These are phyloP conservation scores for Rhynchospora pubera DNA, from an alignment of 176 grass and related monocot genomes.

Conservation along the genomic window DNA sequence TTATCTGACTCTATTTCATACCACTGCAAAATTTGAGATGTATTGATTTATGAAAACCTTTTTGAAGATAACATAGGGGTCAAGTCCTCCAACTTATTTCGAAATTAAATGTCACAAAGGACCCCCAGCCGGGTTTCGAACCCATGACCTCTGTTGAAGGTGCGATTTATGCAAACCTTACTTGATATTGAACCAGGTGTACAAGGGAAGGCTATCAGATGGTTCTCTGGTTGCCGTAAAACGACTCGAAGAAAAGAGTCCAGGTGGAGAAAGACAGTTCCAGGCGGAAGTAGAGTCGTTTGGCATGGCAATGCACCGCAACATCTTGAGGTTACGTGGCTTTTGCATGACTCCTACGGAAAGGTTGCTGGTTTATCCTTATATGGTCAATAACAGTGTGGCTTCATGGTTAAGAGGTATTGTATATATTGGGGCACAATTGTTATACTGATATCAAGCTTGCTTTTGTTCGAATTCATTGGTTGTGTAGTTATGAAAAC, in stretches of 20 bases:
- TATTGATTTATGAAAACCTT: background rate
- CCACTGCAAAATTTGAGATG: no score
- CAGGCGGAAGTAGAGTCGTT: constrained; percentile 69
- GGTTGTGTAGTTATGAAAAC: no score
- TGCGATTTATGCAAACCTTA: no score
- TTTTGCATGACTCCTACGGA: constrained; percentile 73
- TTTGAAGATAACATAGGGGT: no score
- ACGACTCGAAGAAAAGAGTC: constrained; percentile 47
- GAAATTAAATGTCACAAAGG: no score
- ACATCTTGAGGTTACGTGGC: constrained; percentile 58
- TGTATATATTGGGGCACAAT: background rate
- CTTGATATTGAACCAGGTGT: constrained; percentile 18
- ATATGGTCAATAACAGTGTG: constrained; percentile 74
- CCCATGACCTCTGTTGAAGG: no score
- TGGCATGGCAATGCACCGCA: constrained; percentile 59
- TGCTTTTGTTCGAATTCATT: no score
- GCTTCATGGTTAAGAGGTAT: constrained; percentile 70
- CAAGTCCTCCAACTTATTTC: no score
- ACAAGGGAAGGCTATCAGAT: constrained; percentile 64
- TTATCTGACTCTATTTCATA: no score
- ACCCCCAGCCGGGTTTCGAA: no score
- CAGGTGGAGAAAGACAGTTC: constrained; percentile 57
- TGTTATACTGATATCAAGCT: no score
- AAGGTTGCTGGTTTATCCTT: constrained; percentile 63
- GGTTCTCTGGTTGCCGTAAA: constrained; percentile 63